Evolutionary conservation across 441 rosid genomes (phyloP).

Genomic region (Croton laevigatus): DNA sequence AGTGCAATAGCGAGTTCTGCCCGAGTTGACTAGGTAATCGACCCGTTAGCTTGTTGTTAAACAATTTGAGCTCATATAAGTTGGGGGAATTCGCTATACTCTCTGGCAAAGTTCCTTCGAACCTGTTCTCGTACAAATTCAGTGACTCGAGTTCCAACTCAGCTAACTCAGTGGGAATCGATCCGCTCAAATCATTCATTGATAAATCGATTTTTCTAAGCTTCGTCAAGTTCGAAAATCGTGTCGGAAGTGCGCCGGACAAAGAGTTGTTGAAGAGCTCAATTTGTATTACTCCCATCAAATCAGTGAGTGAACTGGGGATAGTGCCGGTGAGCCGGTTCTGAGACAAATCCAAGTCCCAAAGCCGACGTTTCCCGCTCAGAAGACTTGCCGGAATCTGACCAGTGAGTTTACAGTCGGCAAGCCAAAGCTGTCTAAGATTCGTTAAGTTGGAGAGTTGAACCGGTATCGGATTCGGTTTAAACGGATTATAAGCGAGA

Average conservation of each 20-base stretch:
- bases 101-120: slow-evolving; percentile 61
- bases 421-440: slow-evolving; percentile 70
- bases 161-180: slow-evolving; percentile 65
- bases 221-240: slow-evolving; percentile 50
- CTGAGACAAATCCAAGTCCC: slow-evolving; percentile 71
- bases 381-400: slow-evolving; percentile 59
- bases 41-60: slow-evolving; percentile 61
- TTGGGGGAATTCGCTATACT: slow-evolving; percentile 64
- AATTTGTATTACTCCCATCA: slow-evolving; percentile 64
- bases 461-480: slow-evolving; percentile 59
- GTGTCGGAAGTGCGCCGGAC: slow-evolving; percentile 59
- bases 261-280: slow-evolving; percentile 86
- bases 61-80: slow-evolving; percentile 70
- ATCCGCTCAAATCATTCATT: slow-evolving; percentile 66
- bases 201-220: slow-evolving; percentile 75
- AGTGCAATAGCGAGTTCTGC: slow-evolving; percentile 53
- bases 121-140: slow-evolving; percentile 66
- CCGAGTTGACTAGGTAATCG: slow-evolving; percentile 67
- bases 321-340: slow-evolving; percentile 59
- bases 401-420: slow-evolving; percentile 61
- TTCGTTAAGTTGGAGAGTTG: slow-evolving; percentile 69
- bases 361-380: slow-evolving; percentile 51
- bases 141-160: slow-evolving; percentile 64
- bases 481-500: slow-evolving; percentile 75
- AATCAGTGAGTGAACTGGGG: slow-evolving; percentile 61